These are phyloP conservation scores for Fomitopsis pinicola DNA, from an alignment of 1,284 basidiomycete species.

Conservation along the genomic window DNA sequence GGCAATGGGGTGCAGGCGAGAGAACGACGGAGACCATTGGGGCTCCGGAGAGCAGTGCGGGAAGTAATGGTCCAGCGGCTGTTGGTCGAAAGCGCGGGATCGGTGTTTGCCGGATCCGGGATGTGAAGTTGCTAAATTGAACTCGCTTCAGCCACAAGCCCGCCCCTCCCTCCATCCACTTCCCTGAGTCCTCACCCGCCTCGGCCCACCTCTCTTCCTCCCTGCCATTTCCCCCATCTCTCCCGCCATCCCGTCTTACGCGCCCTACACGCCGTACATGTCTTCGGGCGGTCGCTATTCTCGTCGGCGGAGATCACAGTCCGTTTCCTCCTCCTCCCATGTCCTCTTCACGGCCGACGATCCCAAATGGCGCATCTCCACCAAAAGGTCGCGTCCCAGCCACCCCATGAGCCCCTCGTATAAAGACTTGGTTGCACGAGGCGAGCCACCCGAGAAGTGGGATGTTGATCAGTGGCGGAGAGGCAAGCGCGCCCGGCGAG, in stretches of 20 bases:
- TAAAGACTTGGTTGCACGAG: conserved; percentile 30
- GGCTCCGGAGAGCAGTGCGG: background rate
- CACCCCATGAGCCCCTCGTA: conserved; percentile 29
- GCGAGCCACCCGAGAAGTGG: conserved; percentile 37
- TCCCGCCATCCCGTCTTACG: background rate
- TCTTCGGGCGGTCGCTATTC: conserved; percentile 33
- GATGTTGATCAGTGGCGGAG: conserved; percentile 49
- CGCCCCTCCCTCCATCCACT: background rate
- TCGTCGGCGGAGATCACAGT: conserved; percentile 52
- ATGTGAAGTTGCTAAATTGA: conserved; percentile 1
- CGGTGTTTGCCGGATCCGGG: background rate
- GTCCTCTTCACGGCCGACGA: conserved; percentile 29
- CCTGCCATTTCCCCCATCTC: background rate
- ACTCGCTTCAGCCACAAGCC: background rate
- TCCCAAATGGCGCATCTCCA: conserved; percentile 35
- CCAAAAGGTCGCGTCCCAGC: conserved; percentile 44
- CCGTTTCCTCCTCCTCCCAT: conserved; percentile 42
- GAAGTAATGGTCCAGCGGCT: background rate
- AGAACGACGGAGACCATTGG: background rate
- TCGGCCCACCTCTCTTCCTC: background rate
- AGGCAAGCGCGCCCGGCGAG: conserved; percentile 48
- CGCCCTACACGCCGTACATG: conserved; percentile 24
- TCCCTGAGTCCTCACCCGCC: background rate
- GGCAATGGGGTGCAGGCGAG: background rate
- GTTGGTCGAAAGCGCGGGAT: background rate